Evolutionary conservation across 305 asterid species (phyloP).

Genomic region (Stenogyne calaminthoides): DNA sequence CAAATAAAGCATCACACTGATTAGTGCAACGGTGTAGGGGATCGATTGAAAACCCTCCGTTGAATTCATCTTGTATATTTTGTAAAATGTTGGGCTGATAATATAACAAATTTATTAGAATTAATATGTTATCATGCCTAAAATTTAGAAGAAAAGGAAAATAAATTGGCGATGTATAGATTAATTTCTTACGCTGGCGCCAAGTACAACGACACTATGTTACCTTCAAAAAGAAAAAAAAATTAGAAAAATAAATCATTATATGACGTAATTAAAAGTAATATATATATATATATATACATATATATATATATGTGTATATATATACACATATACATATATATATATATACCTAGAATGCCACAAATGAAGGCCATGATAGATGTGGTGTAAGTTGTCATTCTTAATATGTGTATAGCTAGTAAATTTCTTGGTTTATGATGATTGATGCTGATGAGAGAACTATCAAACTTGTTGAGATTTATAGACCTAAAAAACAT

Average conservation of each 20-base stretch:
- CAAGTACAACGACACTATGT: constrained; percentile 70
- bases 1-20: constrained; percentile 70
- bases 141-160: not conserved
- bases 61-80: constrained; percentile 65
- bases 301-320: too few relatives aligned
- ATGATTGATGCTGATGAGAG: constrained; percentile 8
- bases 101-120: not conserved
- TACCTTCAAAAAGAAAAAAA: constrained; percentile 40
- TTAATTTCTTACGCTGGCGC: constrained; percentile 60
- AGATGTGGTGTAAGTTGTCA: constrained; percentile 36
- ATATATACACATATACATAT: too few relatives aligned
- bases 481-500: constrained; percentile 32
- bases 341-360: constrained; percentile 72
- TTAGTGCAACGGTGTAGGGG: constrained; percentile 73
- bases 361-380: constrained; percentile 54
- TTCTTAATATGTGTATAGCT: constrained; percentile 38
- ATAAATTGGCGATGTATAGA: not conserved
- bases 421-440: constrained; percentile 43
- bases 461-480: constrained; percentile 16
- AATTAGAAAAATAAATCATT: not conserved
- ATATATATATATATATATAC: too few relatives aligned
- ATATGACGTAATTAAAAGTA: too few relatives aligned
- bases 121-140: not conserved
- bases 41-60: constrained; percentile 65
- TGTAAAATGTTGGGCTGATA: constrained; percentile 62